A percentile compares a stretch with the other conserved stretches of the same genome.
phyloP scores from a whole-genome alignment of 2,329 filamentous ascomycete genomes.

The Clonostachys sp. region DNA sequence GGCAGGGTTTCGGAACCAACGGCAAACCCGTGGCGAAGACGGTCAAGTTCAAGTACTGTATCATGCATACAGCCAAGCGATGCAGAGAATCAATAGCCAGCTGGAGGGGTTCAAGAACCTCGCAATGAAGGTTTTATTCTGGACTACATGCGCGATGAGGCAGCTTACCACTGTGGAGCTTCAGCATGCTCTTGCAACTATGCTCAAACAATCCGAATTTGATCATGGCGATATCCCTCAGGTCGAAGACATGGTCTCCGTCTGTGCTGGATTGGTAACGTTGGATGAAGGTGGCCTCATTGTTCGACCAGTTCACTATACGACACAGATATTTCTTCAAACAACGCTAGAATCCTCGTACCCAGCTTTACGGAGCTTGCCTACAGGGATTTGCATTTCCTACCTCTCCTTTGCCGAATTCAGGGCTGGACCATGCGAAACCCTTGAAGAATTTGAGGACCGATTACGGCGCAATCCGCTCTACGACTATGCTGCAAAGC shows the following conservation, averaged over 20 bases:
- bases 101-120: not conserved
- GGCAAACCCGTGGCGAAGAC: no score
- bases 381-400: no score
- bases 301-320: constrained; percentile 37
- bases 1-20: no score
- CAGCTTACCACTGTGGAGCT: not conserved
- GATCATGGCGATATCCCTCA: constrained; percentile 26
- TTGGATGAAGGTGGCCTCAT: constrained; percentile 29
- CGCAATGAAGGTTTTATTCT: not conserved
- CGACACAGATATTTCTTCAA: constrained; percentile 21
- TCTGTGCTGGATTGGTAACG: constrained; percentile 33
- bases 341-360: no score
- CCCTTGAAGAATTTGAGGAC: no score
- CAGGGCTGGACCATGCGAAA: no score
- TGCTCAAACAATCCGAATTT: constrained; percentile 7
- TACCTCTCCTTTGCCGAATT: no score
- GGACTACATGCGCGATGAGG: not conserved
- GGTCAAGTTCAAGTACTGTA: no score
- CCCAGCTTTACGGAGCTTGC: no score
- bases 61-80: no score
- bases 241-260: constrained; percentile 22
- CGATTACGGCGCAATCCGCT: no score
- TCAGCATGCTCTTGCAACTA: not conserved
- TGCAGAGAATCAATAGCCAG: not conserved
- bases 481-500: no score